Conservation (phyloP, 129 eudicot genomes). For the Daucus carota region DNA sequence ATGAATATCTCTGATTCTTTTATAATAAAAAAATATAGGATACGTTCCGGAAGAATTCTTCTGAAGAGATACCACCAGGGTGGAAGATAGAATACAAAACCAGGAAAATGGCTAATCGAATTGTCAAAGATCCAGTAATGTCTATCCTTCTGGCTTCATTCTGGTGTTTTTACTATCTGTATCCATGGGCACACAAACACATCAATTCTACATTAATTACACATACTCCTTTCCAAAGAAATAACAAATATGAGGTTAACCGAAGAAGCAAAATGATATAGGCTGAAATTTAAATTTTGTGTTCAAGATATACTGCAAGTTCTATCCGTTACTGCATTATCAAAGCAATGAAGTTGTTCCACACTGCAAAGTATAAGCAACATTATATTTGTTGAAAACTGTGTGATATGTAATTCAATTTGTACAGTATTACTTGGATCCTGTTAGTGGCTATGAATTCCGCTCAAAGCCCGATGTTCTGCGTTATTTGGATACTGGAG, state of each 20-base stretch:
- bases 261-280: background rate
- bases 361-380: background rate
- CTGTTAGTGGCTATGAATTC: conserved; percentile 45
- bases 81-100: conserved; percentile 64
- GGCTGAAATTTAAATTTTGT: background rate
- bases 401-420: background rate
- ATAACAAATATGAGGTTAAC: background rate
- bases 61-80: conserved; percentile 62
- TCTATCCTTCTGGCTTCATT: background rate
- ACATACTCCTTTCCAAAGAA: background rate
- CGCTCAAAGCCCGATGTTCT: conserved; percentile 61
- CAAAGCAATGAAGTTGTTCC: background rate
- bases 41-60: conserved; percentile 25
- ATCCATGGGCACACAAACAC: background rate
- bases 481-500: conserved; percentile 63
- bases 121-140: conserved; percentile 46
- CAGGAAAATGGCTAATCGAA: conserved; percentile 20
- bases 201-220: background rate
- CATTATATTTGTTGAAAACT: background rate
- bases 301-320: background rate
- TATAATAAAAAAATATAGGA: conserved; percentile 22
- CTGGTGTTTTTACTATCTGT: background rate
- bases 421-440: conserved; percentile 55
- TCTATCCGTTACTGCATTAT: background rate
- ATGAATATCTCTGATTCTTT: background rate